Evolutionary conservation across 2,329 filamentous ascomycete species (phyloP), one percentile per base, ranked within the genome.

Genomic region (Trichoderma cornu-damae): DNA sequence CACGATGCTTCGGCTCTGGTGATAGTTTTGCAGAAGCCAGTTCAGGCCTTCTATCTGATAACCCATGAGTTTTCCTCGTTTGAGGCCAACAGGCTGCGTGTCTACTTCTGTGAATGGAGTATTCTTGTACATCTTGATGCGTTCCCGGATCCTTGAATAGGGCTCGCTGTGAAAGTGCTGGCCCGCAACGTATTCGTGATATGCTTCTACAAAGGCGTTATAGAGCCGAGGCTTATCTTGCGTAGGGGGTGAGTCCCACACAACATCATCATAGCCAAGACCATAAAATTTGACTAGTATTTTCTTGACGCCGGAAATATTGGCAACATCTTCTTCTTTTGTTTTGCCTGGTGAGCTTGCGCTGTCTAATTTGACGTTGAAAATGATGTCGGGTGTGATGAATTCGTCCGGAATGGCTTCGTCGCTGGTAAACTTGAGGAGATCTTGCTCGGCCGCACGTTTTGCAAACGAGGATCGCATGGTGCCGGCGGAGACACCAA

Each of bases 41-140:
- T 97, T 96, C 51, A 96, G 77, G 18, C 94, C 94, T 59, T 96
- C 89, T 43, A 95, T 75, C 69, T 99, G 94, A 66, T 99, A 97
- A 32, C 85, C 83, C 92, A 97, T 97, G 59, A 97, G 77, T 62
- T 91, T 84, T 22, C 92, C 91, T 34, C 89, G 85, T 30, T 82
- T 82, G 6, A 97, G 77, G 12, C 84, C 84, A 1, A 79, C 74
- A 0, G 94, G 94, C 66, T 97, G 93, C 12, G 77, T 73, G 35
- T 84, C 77, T 61, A 90, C 79, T 62, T 90, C 82, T 56, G 79
- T 76, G 64, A 96, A 96, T 42, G 86, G 75, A 38, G 79, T 74
- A 9, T 75, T 72, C 61, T 90, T 86, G 62, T 85, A 87, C n/a
- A 80, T 77, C 30, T 82, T 80, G 38, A 96, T 76, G 16, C 89